phyloP scores from a whole-genome alignment of 306 rosid genomes.

The Cotoneaster glaucophyllus region DNA sequence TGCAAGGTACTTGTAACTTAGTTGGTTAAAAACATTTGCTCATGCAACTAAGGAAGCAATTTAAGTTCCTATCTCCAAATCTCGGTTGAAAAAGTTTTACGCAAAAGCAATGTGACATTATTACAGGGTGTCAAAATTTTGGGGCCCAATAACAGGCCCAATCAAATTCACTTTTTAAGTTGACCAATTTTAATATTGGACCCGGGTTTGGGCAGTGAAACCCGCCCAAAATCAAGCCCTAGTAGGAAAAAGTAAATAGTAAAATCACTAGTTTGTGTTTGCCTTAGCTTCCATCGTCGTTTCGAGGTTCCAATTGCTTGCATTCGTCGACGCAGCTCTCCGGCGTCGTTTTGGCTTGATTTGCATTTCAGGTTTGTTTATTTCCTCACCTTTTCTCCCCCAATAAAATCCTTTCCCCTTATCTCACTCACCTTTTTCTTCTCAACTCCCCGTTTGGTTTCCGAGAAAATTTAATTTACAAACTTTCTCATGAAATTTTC shows the following conservation, averaged over 20 bases:
- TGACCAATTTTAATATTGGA: neutral
- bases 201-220: conserved; percentile 4
- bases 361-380: conserved; percentile 18
- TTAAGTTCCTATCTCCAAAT: too few species aligned
- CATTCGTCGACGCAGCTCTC: conserved; percentile 8
- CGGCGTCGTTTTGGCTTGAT: conserved; percentile 19
- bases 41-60: too few species aligned
- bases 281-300: conserved; percentile 11
- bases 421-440: neutral
- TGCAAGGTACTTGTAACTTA: too few species aligned
- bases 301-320: conserved; percentile 5
- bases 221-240: neutral
- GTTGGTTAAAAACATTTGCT: too few species aligned
- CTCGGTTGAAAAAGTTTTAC: too few species aligned
- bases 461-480: neutral
- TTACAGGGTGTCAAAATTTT: too few species aligned
- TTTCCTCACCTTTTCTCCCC: neutral
- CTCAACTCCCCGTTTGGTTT: neutral
- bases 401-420: neutral
- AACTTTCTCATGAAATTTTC: neutral
- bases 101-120: too few species aligned
- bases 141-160: neutral
- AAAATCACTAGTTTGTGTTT: neutral
- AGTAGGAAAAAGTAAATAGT: neutral
- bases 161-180: neutral